Percentiles rank a stretch among this genome's conserved stretches.
Evolutionary conservation across 2,329 filamentous ascomycete genomes (phyloP).

Genomic region (Trichoderma sp.): DNA sequence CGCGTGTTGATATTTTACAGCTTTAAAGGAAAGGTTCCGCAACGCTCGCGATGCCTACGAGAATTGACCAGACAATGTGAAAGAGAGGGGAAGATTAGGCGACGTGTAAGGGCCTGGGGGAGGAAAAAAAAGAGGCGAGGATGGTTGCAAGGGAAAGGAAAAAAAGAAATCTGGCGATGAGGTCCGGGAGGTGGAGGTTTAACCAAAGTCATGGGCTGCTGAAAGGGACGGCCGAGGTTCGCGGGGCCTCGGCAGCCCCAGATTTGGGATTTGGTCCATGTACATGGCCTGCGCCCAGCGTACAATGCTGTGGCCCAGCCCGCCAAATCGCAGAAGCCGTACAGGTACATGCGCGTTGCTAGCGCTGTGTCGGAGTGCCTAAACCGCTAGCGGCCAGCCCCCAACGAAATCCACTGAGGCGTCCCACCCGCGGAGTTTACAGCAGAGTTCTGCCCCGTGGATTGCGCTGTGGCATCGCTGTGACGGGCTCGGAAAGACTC

Average conservation of each 20-base stretch:
- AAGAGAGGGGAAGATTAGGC: background rate
- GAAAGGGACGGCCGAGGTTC: conserved; percentile 25
- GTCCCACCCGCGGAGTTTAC: background rate
- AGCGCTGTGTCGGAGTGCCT: background rate
- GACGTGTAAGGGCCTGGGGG: background rate
- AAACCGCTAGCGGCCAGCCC: conserved; percentile 8
- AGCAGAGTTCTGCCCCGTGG: background rate
- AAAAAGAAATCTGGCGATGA: background rate
- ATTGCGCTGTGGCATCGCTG: background rate
- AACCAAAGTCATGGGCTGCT: conserved; percentile 7
- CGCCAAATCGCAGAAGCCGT: background rate
- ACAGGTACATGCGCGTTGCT: background rate
- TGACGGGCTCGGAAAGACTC: background rate
- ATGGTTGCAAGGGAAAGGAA: background rate
- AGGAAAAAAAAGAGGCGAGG: background rate
- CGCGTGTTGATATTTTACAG: background rate
- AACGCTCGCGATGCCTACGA: conserved; percentile 1
- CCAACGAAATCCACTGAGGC: conserved; percentile 1
- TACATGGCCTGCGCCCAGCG: background rate
- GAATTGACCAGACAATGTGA: conserved; percentile 2
- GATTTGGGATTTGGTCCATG: conserved; percentile 9
- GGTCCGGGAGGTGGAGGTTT: conserved; percentile 17
- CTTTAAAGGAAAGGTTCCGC: background rate
- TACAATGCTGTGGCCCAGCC: background rate
- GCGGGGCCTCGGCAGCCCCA: conserved; percentile 27